phyloP scores from a whole-genome alignment of 176 grass and related monocot genomes.

The Phoenix roebelenii region DNA sequence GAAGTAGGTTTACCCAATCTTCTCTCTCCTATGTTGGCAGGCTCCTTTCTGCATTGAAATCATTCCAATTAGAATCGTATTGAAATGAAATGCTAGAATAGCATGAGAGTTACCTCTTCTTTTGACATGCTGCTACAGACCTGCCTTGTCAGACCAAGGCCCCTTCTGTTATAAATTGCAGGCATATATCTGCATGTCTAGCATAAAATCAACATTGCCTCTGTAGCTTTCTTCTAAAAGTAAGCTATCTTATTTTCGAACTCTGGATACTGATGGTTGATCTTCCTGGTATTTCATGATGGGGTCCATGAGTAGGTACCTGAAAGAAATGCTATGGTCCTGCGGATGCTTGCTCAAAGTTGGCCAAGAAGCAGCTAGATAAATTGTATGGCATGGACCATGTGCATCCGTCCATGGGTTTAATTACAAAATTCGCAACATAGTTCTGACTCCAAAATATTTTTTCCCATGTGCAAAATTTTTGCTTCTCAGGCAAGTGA shows the following conservation, averaged over 20 bases:
- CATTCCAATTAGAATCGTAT: too few relatives aligned
- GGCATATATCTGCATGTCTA: too few relatives aligned
- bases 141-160: too few relatives aligned
- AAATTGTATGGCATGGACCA: conserved; percentile 42
- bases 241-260: conserved; percentile 10
- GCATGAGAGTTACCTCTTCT: too few relatives aligned
- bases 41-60: too few relatives aligned
- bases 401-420: conserved; percentile 45
- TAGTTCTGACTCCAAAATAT: conserved; percentile 73
- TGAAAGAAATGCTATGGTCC: conserved; percentile 25
- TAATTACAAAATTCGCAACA: conserved; percentile 81
- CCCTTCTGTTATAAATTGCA: too few relatives aligned
- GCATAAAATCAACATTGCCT: too few relatives aligned
- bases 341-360: conserved; percentile 33
- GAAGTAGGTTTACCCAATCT: too few relatives aligned
- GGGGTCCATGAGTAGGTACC: conserved; percentile 25
- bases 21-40: too few relatives aligned
- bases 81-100: too few relatives aligned
- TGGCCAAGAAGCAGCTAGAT: conserved; percentile 25
- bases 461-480: conserved; percentile 67
- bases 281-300: not conserved
- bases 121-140: too few relatives aligned
- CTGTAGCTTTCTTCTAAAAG: not conserved
- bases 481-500: conserved; percentile 35
- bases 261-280: not conserved